These are phyloP conservation scores for Yamadazyma phyllophila DNA, from an alignment of 805 yeast species.

Conservation along the genomic window DNA sequence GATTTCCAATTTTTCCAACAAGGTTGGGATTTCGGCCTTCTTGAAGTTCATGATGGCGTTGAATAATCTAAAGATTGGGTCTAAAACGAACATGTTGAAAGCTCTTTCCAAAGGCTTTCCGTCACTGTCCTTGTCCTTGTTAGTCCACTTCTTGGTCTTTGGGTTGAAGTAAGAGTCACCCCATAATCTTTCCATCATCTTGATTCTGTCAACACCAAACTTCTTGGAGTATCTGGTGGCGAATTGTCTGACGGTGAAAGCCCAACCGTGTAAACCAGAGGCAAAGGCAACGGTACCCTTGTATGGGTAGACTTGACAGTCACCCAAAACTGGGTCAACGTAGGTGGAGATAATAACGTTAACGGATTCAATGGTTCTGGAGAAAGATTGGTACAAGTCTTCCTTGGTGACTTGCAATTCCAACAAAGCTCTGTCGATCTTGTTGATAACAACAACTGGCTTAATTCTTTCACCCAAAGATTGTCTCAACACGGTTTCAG, in stretches of 20 bases:
- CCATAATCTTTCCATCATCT: slow-evolving; percentile 99
- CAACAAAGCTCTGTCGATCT: slow-evolving; percentile 98
- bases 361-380: slow-evolving; percentile 99
- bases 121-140: slow-evolving; percentile 91
- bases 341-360: slow-evolving; percentile 97
- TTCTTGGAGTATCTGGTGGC: slow-evolving; percentile 98
- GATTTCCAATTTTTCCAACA: slow-evolving; percentile 92
- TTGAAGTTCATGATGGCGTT: slow-evolving; percentile 98
- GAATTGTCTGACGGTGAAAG: slow-evolving; percentile 98
- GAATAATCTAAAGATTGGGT: slow-evolving; percentile 98
- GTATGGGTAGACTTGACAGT: slow-evolving; percentile 98
- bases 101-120: slow-evolving; percentile 98
- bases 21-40: slow-evolving; percentile 91
- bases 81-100: slow-evolving; percentile 98
- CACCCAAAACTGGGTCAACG: slow-evolving; percentile 88
- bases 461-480: slow-evolving; percentile 98
- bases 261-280: slow-evolving; percentile 99
- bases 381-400: slow-evolving; percentile 96
- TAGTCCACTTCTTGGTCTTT: slow-evolving; percentile 99
- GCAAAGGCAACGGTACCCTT: slow-evolving; percentile 99
- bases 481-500: slow-evolving; percentile 99
- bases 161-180: slow-evolving; percentile 99
- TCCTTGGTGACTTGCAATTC: slow-evolving; percentile 99
- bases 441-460: slow-evolving; percentile 98
- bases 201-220: slow-evolving; percentile 96